Conservation (phyloP, 2,329 filamentous ascomycete species). For the Aspergillus sp. region DNA sequence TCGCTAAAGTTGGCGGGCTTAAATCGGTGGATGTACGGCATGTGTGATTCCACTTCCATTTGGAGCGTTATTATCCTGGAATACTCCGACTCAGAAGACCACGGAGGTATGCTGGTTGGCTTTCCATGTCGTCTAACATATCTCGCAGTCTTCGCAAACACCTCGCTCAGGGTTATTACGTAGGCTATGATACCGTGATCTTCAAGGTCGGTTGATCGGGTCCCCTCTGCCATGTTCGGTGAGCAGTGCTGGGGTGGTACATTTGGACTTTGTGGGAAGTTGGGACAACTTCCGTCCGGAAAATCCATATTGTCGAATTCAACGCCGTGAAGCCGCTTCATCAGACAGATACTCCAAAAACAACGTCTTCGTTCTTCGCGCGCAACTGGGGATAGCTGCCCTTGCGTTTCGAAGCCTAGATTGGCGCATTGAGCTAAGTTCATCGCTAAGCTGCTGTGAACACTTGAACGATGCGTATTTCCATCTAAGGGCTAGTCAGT, state of each 20-base stretch:
- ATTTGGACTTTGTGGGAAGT: conserved; percentile 40
- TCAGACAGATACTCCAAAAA: conserved; percentile 44
- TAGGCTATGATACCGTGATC: conserved; percentile 49
- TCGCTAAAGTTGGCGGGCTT: conserved; percentile 50
- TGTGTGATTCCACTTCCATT: conserved; percentile 54
- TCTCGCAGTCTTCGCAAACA: conserved; percentile 49
- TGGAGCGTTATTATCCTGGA: conserved; percentile 51
- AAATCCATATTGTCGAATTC: conserved; percentile 43
- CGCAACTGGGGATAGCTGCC: conserved; percentile 14
- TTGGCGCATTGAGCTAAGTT: conserved; percentile 48
- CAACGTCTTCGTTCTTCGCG: conserved; percentile 40
- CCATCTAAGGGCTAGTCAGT: conserved; percentile 34
- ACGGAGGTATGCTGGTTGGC: conserved; percentile 45
- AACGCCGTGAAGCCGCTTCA: conserved; percentile 46
- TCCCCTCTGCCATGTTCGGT: conserved; percentile 20
- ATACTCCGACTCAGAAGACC: conserved; percentile 55
- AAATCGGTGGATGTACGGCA: conserved; percentile 53
- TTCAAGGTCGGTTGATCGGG: conserved; percentile 28
- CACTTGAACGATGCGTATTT: conserved; percentile 46
- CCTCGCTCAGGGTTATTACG: conserved; percentile 47
- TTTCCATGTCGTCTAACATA: conserved; percentile 50
- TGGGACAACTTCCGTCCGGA: conserved; percentile 35
- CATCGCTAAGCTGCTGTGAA: conserved; percentile 47
- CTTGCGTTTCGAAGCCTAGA: conserved; percentile 38
- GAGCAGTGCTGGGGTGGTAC: conserved; percentile 25